Base-by-base conservation (phyloP, 176 grass and related monocot genomes). In the Aegilops bicornis region DNA sequence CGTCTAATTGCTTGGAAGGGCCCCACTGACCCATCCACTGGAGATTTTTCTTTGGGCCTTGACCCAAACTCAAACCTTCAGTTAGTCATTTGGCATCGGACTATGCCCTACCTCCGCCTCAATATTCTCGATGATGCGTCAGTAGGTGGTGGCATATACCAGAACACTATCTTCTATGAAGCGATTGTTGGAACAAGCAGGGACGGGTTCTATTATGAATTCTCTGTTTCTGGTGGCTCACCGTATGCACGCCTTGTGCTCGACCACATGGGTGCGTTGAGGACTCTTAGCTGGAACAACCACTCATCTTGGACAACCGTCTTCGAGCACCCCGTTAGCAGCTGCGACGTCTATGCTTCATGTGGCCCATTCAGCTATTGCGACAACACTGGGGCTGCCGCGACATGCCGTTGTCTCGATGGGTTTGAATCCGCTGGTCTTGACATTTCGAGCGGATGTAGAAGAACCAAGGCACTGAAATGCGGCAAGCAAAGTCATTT, bases 311-410 rank as follows among this genome's bases (percentile, higher is more conserved):
- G 64, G 25, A 13, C 6, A 40, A 6, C 22, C 43, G 56, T 76
- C 45, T 1, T 0, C 2, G 4, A 8, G 0, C 24, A 2, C 11
- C 48, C 45, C 3, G 9, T 17, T 5, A 10, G 75, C 17, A 19
- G 17, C 54, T 92, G 90, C 10, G 79, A 88, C 5, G 1, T 2
- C 62, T 82, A 82, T 2, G 54, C 42, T 2, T 61, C 68, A 15
- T 92, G 90, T 20, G 90, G 90, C 27, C 47, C 78, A 2, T 86
- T 77, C 25, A 63, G 86, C 1, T 77, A 82, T 39, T 92, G 90
- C 4, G 63, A 86, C 67, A 10, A n/a, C 23, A 88, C 64, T 1
- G 19, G 61, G 47, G 63, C 77, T 14, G 29, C 16, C 20, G 20
- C 54, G 3, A 64, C 85, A 5, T 92, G 90, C 48, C 23, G 4